Conservation (phyloP, 345 rosid genomes). For the Laguncularia racemosa region DNA sequence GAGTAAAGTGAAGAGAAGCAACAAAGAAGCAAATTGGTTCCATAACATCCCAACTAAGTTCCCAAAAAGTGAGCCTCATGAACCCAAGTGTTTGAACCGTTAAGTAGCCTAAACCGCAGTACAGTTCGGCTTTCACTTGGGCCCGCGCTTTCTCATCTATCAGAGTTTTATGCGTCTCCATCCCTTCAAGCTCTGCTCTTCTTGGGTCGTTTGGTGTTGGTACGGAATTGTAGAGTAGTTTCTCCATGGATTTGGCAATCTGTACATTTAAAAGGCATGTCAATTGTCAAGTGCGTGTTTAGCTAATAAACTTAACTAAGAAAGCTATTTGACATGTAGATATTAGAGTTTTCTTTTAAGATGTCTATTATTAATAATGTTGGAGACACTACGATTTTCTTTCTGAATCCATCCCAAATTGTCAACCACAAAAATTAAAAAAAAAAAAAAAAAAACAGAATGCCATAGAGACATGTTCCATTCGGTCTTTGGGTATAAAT, state of each 20-base stretch:
- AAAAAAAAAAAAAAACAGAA: too few relatives aligned
- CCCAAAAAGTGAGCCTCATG: constrained; percentile 99
- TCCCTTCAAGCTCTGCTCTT: constrained; percentile 45
- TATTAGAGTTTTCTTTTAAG: too few relatives aligned
- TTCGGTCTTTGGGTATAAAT: too few relatives aligned
- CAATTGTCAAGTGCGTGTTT: too few relatives aligned
- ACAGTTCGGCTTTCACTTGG: constrained; percentile 59
- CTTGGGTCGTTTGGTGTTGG: constrained; percentile 49
- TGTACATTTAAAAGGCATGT: constrained; percentile 6
- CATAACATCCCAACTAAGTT: constrained; percentile 92
- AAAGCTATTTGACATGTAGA: too few relatives aligned
- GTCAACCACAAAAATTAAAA: too few relatives aligned
- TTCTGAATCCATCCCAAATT: too few relatives aligned
- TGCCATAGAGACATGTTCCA: too few relatives aligned
- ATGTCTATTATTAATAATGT: too few relatives aligned
- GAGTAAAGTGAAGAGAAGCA: constrained; percentile 52
- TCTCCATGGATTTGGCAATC: constrained; percentile 58
- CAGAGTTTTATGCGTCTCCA: constrained; percentile 52
- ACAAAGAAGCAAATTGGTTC: constrained; percentile 92
- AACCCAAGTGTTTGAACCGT: constrained; percentile 53
- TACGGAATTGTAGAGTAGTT: constrained; percentile 29
- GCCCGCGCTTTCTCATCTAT: constrained; percentile 52
- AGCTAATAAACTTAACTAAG: too few relatives aligned
- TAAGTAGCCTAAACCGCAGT: constrained; percentile 57
- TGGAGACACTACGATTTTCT: too few relatives aligned